Evolutionary conservation across 1,139 yeast genomes (phyloP).

Genomic region (Kluyveromyces sp.): DNA sequence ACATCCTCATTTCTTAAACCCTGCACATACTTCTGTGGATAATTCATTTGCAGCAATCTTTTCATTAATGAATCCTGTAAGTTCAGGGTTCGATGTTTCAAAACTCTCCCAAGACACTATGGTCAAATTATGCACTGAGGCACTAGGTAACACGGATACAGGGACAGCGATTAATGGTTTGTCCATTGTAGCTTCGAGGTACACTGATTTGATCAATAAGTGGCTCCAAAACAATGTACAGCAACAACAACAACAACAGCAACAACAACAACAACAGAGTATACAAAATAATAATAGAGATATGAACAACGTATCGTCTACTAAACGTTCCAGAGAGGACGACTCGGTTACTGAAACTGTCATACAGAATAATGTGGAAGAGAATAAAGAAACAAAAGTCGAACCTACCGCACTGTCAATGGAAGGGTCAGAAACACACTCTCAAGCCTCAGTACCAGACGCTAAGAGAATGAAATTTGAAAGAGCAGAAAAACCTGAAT

Average conservation of each 20-base stretch:
- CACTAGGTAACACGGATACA: conserved; percentile 51
- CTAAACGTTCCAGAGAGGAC: conserved; percentile 8
- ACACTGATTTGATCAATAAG: conserved; percentile 35
- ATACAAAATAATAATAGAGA: background rate
- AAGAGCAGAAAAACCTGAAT: background rate
- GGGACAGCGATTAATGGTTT: conserved; percentile 58
- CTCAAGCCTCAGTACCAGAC: background rate
- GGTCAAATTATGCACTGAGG: conserved; percentile 52
- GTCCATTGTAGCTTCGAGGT: conserved; percentile 59
- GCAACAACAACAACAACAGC: conserved; percentile 7
- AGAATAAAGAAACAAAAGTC: conserved; percentile 6
- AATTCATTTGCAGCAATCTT: conserved; percentile 40
- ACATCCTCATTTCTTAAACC: conserved; percentile 26
- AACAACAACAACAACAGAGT: background rate
- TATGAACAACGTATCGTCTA: conserved; percentile 7
- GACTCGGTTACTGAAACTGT: background rate
- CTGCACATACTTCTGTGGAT: conserved; percentile 33
- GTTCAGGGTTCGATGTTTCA: conserved; percentile 63
- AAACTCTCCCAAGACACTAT: conserved; percentile 59
- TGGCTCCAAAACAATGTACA: conserved; percentile 13
- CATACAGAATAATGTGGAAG: conserved; percentile 2
- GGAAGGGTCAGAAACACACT: no score
- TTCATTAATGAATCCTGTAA: conserved; percentile 53
- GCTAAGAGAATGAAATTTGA: background rate
- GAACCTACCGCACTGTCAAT: no score